Percentiles rank a stretch among this genome's conserved stretches.
Evolutionary conservation across 768 basidiomycete genomes (phyloP).

Genomic region (Collybia sordida): DNA sequence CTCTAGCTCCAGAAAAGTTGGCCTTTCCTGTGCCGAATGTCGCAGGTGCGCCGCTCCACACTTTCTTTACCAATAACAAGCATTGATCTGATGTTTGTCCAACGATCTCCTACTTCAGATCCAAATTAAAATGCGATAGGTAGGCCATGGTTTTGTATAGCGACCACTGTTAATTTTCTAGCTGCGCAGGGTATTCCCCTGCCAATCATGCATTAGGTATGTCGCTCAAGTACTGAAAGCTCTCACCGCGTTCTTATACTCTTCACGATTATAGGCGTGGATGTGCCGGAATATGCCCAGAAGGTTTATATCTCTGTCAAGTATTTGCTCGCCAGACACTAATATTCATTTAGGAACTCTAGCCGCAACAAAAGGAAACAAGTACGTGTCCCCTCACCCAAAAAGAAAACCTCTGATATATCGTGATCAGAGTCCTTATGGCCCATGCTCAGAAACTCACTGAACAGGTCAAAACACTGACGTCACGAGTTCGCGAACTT

Average conservation of each 20-base stretch:
- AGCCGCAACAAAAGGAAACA: conserved; percentile 57
- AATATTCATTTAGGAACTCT: conserved; percentile 34
- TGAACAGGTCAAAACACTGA: conserved; percentile 45
- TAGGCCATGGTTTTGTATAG: conserved; percentile 6
- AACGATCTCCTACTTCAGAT: conserved; percentile 24
- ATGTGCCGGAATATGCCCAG: conserved; percentile 51
- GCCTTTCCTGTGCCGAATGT: conserved; percentile 53
- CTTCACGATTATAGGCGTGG: conserved; percentile 34
- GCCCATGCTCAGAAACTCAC: conserved; percentile 46
- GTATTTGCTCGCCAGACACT: conserved; percentile 1
- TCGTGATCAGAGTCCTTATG: conserved; percentile 43
- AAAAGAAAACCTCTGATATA: too few relatives aligned
- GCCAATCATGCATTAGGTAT: conserved; percentile 49
- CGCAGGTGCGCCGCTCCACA: conserved; percentile 33
- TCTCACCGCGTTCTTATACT: neutral
- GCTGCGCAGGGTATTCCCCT: conserved; percentile 45
- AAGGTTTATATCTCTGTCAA: conserved; percentile 29
- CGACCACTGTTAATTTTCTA: conserved; percentile 6
- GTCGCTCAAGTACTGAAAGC: neutral
- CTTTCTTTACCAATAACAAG: neutral
- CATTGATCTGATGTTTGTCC: neutral
- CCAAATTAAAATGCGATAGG: conserved; percentile 58
- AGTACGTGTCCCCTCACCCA: conserved; percentile 28
- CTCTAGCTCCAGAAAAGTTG: conserved; percentile 31
- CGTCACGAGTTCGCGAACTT: conserved; percentile 41